Evolutionary conservation across 1,284 basidiomycete species (phyloP), one percentile per base, ranked within the genome.

Genomic region (Microbotryomycetes sp.): DNA sequence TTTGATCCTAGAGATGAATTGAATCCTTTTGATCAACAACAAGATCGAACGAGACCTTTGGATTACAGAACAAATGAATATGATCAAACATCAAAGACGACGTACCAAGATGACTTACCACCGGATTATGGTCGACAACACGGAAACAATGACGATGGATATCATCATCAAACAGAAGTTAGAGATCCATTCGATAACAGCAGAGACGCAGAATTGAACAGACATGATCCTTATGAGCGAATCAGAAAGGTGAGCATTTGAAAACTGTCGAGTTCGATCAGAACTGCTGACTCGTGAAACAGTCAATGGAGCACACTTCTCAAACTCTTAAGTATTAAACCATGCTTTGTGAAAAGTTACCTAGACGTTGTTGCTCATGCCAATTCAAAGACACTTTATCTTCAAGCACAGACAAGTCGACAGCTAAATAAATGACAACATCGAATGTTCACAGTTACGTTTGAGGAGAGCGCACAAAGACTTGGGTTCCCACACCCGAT

Each of bases 181-280:
- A 56, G 54, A 16, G 66, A 65, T 25, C 66, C 66, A 51, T 68
- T 68, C 19, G 63, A 58, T 32, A 60, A 67, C 58, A 53, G 30
- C 19, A 32, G 48, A 48, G 28, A 59, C 9, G 30, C 1, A 7
- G 30, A 31, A 3, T 32, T 28, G 1, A 48, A 28, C 7, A 32
- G 22, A 1, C 54, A 22, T 1, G 66, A 68, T 29, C 66, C 66
- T 45, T 68, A 68, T 28, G 63, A 63, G 30, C 60, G 56, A 42
- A 67, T 67, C 23, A 26, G 63, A 30, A 57, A 62, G 60, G 65
- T 64, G 42, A n/a, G n/a, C n/a, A n/a, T n/a, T n/a, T n/a, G n/a
- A n/a, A n/a, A n/a, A n/a, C n/a, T n/a, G n/a, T n/a, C n/a, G n/a
- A n/a, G n/a, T n/a, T n/a, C n/a, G n/a, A n/a, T n/a, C n/a, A n/a